Percentiles rank a stretch among this genome's conserved stretches.
Conservation (phyloP, 2,329 filamentous ascomycete genomes). For the Aspergillus aculeatus region DNA sequence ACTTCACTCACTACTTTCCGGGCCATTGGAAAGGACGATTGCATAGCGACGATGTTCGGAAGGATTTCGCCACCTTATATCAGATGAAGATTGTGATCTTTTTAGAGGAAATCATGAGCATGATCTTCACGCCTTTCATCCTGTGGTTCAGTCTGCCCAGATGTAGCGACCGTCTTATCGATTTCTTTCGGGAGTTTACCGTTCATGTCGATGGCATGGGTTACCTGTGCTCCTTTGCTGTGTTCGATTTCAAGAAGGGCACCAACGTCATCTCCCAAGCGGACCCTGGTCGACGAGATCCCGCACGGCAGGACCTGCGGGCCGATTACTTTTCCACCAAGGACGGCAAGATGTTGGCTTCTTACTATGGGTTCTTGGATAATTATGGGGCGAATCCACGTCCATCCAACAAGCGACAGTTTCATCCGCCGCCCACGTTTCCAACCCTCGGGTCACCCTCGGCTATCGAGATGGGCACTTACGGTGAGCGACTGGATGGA, state of each 20-base stretch:
- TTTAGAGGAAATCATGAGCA: conserved; percentile 85
- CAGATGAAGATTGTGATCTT: conserved; percentile 92
- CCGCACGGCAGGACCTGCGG: conserved; percentile 61
- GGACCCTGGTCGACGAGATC: conserved; percentile 29
- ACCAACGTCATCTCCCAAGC: conserved; percentile 55
- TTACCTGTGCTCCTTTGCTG: conserved; percentile 94
- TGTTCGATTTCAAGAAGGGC: conserved; percentile 93
- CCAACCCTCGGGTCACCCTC: conserved; percentile 66
- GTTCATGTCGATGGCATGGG: conserved; percentile 95
- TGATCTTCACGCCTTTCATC: conserved; percentile 86
- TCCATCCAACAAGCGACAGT: conserved; percentile 49
- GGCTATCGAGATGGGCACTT: conserved; percentile 47
- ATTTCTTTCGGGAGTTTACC: conserved; percentile 98
- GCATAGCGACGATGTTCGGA: conserved; percentile 91
- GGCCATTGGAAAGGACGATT: conserved; percentile 83
- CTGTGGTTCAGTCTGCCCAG: conserved; percentile 82
- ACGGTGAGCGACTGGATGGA: conserved; percentile 39
- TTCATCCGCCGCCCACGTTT: conserved; percentile 74
- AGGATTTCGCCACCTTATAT: conserved; percentile 86
- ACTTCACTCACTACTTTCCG: conserved; percentile 90
- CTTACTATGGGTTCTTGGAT: conserved; percentile 91
- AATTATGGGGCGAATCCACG: conserved; percentile 79
- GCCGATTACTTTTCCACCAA: conserved; percentile 94
- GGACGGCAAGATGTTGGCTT: conserved; percentile 97
- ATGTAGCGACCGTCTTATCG: conserved; percentile 88